Evolutionary conservation across 257 asterid species (phyloP), one percentile per base, ranked within the genome.

Genomic region (Perilla frutescens): DNA sequence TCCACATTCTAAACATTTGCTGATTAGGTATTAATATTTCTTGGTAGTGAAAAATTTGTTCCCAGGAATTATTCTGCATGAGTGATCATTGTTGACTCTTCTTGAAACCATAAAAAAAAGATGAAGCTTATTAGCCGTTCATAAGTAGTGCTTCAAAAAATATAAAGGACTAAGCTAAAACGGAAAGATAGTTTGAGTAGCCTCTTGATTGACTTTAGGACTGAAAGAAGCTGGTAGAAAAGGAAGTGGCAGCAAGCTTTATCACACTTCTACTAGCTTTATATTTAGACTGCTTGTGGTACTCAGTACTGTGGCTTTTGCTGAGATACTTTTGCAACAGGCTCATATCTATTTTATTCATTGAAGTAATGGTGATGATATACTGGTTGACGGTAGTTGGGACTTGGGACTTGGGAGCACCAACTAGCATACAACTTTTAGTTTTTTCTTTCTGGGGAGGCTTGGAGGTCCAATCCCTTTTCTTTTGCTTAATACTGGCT

Each of bases 61-160:
- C 32, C 48, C 44, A 41, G 53, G 55, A 66, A 58, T 41, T 20
- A 20, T 64, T 7, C 14, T 74, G 48, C 66, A 8, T 11, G 44
- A 10, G 55, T 54, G 62, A 62, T 70, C 13, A 31, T 62, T 63
- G 48, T 55, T 39, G 37, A 11, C 73, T 37, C 66, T 20, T 34
- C 45, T 55, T 63, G 47, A 56, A 37, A n/a, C 58, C 40, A 60
- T n/a, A 59, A 36, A 6, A 62, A 7, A 31, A 50, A 29, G 8
- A 50, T 15, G 3, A 34, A 31, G 4, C 29, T 15, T 32, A 15
- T 61, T 44, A 44, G 51, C 32, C 37, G 60, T 54, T 61, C 13
- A 48, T 37, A 61, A 26, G n/a, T 54, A 20, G 40, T 66, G 53
- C 39, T 55, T 47, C 20, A 71, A 78, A 62, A 71, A 78, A 62